phyloP scores from a whole-genome alignment of 768 basidiomycete species.

The Amanita inopinata region DNA sequence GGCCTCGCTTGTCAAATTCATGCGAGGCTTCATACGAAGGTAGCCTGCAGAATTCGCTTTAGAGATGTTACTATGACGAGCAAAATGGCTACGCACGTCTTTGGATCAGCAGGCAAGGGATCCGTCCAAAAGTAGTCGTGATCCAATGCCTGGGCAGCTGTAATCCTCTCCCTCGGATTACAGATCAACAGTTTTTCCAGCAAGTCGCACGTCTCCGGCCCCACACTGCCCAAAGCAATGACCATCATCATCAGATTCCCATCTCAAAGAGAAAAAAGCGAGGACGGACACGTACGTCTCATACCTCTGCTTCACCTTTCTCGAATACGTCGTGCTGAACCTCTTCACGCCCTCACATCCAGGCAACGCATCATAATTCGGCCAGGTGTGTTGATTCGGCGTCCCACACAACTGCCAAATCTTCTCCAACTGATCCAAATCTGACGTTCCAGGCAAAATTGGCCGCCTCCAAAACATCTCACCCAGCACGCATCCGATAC shows the following conservation, averaged over 20 bases:
- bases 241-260: constrained; percentile 1
- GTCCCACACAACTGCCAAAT: constrained; percentile 89
- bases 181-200: constrained; percentile 74
- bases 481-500: constrained; percentile 91
- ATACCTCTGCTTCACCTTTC: constrained; percentile 48
- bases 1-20: constrained; percentile 70
- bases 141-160: constrained; percentile 78
- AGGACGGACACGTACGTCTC: constrained; percentile 36
- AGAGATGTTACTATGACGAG: neutral
- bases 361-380: constrained; percentile 63
- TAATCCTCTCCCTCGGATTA: constrained; percentile 77
- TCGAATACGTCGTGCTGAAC: constrained; percentile 37
- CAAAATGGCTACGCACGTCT: constrained; percentile 40
- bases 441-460: constrained; percentile 79
- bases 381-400: constrained; percentile 76
- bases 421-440: constrained; percentile 84
- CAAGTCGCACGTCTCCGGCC: constrained; percentile 67
- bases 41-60: constrained; percentile 31
- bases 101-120: constrained; percentile 80
- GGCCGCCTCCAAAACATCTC: constrained; percentile 90
- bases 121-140: constrained; percentile 94
- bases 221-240: constrained; percentile 41
- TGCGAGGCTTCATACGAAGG: constrained; percentile 77
- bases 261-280: constrained; percentile 11
- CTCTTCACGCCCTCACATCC: constrained; percentile 74